Evolutionary conservation across 108 stramenopile genomes (phyloP).

Genomic region (Cylindrotheca closterium): DNA sequence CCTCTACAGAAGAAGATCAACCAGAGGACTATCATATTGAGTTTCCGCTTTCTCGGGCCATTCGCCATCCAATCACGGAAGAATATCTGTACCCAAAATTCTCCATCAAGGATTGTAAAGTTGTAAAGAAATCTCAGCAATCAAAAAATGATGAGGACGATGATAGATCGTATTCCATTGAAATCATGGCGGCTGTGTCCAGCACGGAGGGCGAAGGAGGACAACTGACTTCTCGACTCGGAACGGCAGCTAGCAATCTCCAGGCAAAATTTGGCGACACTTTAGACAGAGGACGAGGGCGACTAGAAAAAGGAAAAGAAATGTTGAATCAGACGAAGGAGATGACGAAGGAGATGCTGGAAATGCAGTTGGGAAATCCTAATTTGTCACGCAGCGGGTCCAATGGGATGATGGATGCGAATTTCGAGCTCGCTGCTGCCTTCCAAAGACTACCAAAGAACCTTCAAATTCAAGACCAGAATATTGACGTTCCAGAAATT

Average conservation of each 20-base stretch:
- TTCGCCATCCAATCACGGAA: conserved; percentile 13
- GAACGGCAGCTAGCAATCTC: not conserved
- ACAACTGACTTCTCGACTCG: not conserved
- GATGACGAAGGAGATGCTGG: not conserved
- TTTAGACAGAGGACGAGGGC: too few relatives aligned
- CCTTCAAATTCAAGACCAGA: conserved; percentile 30
- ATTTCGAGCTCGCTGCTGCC: not conserved
- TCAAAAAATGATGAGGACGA: not conserved
- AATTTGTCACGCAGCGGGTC: not conserved
- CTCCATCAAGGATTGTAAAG: conserved; percentile 42
- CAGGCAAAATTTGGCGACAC: not conserved
- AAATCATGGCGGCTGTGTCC: not conserved
- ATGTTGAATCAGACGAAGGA: not conserved
- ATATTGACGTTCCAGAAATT: conserved; percentile 27
- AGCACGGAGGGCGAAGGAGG: not conserved
- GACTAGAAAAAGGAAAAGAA: too few relatives aligned
- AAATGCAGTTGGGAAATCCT: not conserved
- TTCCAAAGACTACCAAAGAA: not conserved
- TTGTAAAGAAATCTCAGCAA: conserved; percentile 12
- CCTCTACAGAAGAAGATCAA: conserved; percentile 12
- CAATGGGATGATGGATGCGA: not conserved
- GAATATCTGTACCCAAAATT: conserved; percentile 40
- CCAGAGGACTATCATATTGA: conserved; percentile 54
- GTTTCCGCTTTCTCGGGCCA: conserved; percentile 57
- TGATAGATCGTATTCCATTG: not conserved